Conservation (phyloP, 768 basidiomycete species). For the Suillus occidentalis region DNA sequence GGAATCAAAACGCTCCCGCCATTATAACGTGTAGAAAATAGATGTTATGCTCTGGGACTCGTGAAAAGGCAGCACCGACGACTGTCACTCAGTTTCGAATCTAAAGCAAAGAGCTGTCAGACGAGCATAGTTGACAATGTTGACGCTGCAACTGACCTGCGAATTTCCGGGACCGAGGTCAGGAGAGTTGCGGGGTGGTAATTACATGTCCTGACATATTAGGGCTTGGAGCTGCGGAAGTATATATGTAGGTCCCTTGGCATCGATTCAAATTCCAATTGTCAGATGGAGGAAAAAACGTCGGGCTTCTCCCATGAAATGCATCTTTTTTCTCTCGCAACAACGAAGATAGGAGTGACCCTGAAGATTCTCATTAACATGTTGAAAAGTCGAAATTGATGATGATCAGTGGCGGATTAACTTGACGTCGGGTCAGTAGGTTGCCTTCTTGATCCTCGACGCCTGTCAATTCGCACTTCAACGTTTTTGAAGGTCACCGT, state of each 20-base stretch:
- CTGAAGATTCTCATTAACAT: not conserved
- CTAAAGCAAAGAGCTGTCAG: not conserved
- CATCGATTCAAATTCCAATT: not conserved
- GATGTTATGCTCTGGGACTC: not conserved
- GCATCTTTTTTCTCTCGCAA: not conserved
- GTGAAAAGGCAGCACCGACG: not conserved
- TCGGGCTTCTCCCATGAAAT: not conserved
- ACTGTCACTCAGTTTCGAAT: not conserved
- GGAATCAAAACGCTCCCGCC: not conserved
- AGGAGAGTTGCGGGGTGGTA: not conserved
- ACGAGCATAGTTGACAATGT: not conserved
- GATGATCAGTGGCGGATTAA: not conserved
- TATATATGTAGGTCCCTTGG: not conserved
- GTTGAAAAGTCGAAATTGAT: not conserved
- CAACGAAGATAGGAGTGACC: not conserved
- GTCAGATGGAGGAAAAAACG: too few relatives aligned
- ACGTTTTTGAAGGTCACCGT: not conserved
- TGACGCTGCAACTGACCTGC: not conserved
- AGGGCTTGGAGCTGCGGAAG: not conserved
- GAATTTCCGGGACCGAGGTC: not conserved
- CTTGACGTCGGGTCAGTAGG: not conserved
- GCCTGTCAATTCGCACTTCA: not conserved
- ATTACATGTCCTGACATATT: not conserved
- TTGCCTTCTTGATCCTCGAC: not conserved
- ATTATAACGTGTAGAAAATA: not conserved